phyloP scores from a whole-genome alignment of 2,329 filamentous ascomycete genomes.

The Coniosporium tulheliwenetii region DNA sequence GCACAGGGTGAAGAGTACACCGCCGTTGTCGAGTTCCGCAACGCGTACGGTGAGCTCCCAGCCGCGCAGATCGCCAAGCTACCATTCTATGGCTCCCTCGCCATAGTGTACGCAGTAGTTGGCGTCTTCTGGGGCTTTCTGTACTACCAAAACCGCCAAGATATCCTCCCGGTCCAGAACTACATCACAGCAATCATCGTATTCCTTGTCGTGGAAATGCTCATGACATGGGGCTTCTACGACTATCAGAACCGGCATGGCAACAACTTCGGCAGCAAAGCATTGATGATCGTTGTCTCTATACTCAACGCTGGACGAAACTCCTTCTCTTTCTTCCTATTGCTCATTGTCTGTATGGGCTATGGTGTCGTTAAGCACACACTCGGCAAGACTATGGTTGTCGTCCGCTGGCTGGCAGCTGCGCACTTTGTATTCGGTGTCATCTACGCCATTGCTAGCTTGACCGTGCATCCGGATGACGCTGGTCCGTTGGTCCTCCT shows the following conservation, averaged over 20 bases:
- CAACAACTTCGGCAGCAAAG: slow-evolving; percentile 66
- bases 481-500: slow-evolving; percentile 83
- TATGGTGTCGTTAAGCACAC: slow-evolving; percentile 95
- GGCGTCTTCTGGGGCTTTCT: slow-evolving; percentile 83
- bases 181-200: slow-evolving; percentile 96
- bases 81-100: slow-evolving; percentile 89
- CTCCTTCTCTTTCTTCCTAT: slow-evolving; percentile 94
- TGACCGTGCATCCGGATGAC: slow-evolving; percentile 76
- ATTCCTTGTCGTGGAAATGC: slow-evolving; percentile 88
- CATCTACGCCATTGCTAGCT: slow-evolving; percentile 78
- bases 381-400: slow-evolving; percentile 85
- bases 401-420: slow-evolving; percentile 77
- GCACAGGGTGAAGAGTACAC: slow-evolving; percentile 49
- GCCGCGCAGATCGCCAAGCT: slow-evolving; percentile 93
- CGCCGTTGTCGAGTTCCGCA: slow-evolving; percentile 79
- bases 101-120: slow-evolving; percentile 83
- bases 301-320: slow-evolving; percentile 87
- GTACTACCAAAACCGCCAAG: slow-evolving; percentile 84
- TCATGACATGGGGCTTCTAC: slow-evolving; percentile 98
- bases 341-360: slow-evolving; percentile 98
- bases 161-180: slow-evolving; percentile 94
- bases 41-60: slow-evolving; percentile 89
- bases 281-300: slow-evolving; percentile 79
- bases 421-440: slow-evolving; percentile 91
- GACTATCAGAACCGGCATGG: slow-evolving; percentile 90